Evolutionary conservation across 441 rosid genomes (phyloP), one percentile per base, ranked within the genome.

Genomic region (Rhodomyrtus psidioides): DNA sequence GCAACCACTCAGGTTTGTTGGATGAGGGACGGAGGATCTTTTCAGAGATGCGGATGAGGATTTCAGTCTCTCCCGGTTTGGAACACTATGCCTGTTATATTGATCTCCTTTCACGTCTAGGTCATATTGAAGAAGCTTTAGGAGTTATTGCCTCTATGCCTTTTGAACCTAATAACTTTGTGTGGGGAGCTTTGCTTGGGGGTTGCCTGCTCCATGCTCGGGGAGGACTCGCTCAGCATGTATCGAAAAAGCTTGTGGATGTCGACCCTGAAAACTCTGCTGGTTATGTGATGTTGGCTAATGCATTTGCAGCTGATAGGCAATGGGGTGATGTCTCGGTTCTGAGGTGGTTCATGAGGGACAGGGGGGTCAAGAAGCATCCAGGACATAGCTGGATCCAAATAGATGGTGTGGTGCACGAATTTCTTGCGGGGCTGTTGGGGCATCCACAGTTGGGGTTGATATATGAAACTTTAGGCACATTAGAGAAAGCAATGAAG

Each of bases 51-150:
- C 87, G 16, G 44, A 85, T 87, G 46, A 46, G 59, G 34, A 87
- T 81, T 75, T 84, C 84, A 8, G 30, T 88, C 59, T 74, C 53
- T 70, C 90, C 93, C 17, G 84, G 82, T 44, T 59, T 92, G 87
- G 91, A 92, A 55, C 94, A 90, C 86, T 91, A 91, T 83, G 90
- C 94, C 81, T 87, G 93, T 84, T 92, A 92, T 59, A 88, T 90
- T 6, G 93, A 92, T 88, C 89, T 92, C 53, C 92, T 92, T 44
- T 88, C 94, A 19, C 88, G 94, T 53, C 89, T 85, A 6, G 94
- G 93, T 56, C 88, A 34, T 46, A 75, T 92, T 42, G 91, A 91
- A 56, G 94, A 90, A 89, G 94, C 92, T 62, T 82, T 90, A 19
- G 74, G 65, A n/a, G 89, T 91, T 60, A 88, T 84, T 83, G 86